Base-by-base conservation (phyloP, 345 rosid species). In the Eucalyptus paniculata region DNA sequence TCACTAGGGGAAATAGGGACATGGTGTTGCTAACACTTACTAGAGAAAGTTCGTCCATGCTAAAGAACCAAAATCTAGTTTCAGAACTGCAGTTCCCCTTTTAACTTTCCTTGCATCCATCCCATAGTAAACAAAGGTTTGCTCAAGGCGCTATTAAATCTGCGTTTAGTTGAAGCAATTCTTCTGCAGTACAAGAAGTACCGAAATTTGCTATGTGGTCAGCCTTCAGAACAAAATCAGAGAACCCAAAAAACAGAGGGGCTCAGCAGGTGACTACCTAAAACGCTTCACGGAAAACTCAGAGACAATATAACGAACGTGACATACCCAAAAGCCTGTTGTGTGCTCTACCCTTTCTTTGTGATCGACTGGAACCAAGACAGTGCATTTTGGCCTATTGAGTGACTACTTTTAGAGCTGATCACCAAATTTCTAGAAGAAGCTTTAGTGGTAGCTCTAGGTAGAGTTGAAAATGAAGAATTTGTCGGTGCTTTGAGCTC, bases 291-390 rank as follows among this genome's bases (percentile, higher is more conserved):
- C 16, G 17, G 17, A 28, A 60, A 62, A 28, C 69, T 6, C 15
- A 13, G 24, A 60, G 32, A 60, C n/a, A 60, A 60, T 12, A 30
- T 12, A 30, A 62, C 7, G 30, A 50, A 4, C 72, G 67, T 12
- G n/a, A 42, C 89, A 88, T 93, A 96, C 99, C 99, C 92, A 98
- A 91, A 89, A 96, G 97, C 96, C 96, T 97, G 95, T 92, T 95
- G 93, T 97, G 97, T 87, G 98, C 96, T 93, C 99, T 50, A 28
- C 91, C 67, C 83, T 90, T 90, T 92, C 96, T 90, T 91, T 92
- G 88, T 49, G n/a, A 72, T 92, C 92, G 32, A 89, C 65, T 11
- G 94, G 77, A 91, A 85, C 92, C 18, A 50, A n/a, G 62, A 67
- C 19, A 88, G 72, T 37, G 88, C 56, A 50, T 89, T 93, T 65